Base-by-base conservation (phyloP, 202 grass and related monocot species). In the Saccharum hybrid region DNA sequence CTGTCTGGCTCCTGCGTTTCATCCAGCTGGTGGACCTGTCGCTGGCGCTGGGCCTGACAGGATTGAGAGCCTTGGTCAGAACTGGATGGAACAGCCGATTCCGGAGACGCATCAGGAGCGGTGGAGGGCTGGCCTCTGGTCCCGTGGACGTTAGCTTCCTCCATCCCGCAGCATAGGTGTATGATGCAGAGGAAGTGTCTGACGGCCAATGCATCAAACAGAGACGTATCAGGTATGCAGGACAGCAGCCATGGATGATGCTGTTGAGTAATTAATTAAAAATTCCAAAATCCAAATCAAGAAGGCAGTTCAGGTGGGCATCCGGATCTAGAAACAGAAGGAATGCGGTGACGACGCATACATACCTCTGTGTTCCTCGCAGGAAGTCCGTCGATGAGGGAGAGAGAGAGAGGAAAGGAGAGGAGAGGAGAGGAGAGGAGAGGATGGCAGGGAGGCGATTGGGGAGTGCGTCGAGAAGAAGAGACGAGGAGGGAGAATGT, bases 81-180 rank as follows among this genome's bases (percentile, higher is more conserved):
- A n/a, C n/a, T n/a, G n/a, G n/a, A n/a, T n/a, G n/a, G n/a, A n/a
- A n/a, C n/a, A n/a, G n/a, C n/a, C 56, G 46, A 45, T 45, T 45
- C 42, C 40, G 40, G 40, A 42, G 40, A 6, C 22, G 42, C 42
- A 14, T 74, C 69, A 19, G 72, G 63, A 69, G 51, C 63, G 31
- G 15, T 40, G 30, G 63, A 42, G 39, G 72, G 23, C 1, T 33
- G 81, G 22, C 54, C 3, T 12, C 14, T 8, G 14, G 37, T 3
- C 48, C 71, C 86, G 45, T 86, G 4, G 12, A 49, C 48, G 62
- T 46, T 74, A 71, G 23, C 60, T 61, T 85, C 75, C 49, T 86
- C 84, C 88, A 87, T 84, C 63, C 84, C 70, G 66, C 88, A 86
- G 80, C 88, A 84, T 90, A 86, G 41, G 54, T 76, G 63, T 12